A percentile compares a stretch with the other conserved stretches of the same genome.
Evolutionary conservation across 1,284 basidiomycete genomes (phyloP).

Genomic region (Rhodotorula mucilaginosa): DNA sequence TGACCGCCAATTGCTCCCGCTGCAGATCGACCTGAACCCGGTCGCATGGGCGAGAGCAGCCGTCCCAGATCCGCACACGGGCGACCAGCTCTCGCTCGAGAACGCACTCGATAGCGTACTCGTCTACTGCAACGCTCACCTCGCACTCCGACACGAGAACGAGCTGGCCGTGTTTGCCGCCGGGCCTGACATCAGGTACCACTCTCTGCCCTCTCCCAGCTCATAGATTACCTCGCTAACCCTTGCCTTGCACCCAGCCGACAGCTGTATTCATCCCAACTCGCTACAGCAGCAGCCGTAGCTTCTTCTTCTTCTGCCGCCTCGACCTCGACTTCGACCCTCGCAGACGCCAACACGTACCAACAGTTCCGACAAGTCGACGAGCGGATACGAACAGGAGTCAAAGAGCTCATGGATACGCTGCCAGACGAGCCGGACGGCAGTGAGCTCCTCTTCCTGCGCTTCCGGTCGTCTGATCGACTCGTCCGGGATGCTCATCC

Average conservation of each 20-base stretch:
- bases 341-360: slow-evolving; percentile 70
- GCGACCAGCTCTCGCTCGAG: slow-evolving; percentile 38
- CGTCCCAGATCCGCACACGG: neutral
- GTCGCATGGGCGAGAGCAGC: slow-evolving; percentile 41
- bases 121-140: slow-evolving; percentile 87
- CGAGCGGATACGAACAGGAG: slow-evolving; percentile 64
- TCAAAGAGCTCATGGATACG: slow-evolving; percentile 62
- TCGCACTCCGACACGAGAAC: slow-evolving; percentile 87
- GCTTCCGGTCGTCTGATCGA: no score
- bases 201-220: neutral
- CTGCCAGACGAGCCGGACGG: slow-evolving; percentile 51
- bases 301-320: neutral
- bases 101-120: slow-evolving; percentile 57
- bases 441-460: neutral
- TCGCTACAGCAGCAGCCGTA: neutral
- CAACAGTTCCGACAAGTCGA: slow-evolving; percentile 65
- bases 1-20: neutral
- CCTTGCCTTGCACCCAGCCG: slow-evolving; percentile 10
- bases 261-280: slow-evolving; percentile 29
- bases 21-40: slow-evolving; percentile 46
- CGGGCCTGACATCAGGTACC: slow-evolving; percentile 25
- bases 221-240: neutral
- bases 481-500: neutral
- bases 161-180: slow-evolving; percentile 80
- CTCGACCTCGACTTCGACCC: slow-evolving; percentile 2